These are phyloP conservation scores for Ceratonia siliqua DNA, from an alignment of 306 rosid genomes.

Conservation along the genomic window DNA sequence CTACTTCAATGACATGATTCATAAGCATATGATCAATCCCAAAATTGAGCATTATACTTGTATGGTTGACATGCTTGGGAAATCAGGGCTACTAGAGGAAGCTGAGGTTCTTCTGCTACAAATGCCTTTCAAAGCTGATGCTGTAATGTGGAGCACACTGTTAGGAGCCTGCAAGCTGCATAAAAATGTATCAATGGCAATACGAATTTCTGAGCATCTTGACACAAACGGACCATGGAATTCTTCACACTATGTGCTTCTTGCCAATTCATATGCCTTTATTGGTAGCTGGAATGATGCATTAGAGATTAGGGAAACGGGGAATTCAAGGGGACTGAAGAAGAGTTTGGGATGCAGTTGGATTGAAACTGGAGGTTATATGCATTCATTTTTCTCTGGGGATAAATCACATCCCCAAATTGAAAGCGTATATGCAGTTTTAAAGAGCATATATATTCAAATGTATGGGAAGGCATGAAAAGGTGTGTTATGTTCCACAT, in stretches of 20 bases:
- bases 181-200: neutral
- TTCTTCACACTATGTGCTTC: conserved; percentile 25
- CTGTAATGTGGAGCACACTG: conserved; percentile 40
- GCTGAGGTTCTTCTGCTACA: conserved; percentile 34
- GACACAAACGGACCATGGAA: neutral
- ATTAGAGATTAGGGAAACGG: neutral
- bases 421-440: neutral
- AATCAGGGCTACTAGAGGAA: conserved; percentile 36
- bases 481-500: neutral
- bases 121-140: conserved; percentile 43
- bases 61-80: conserved; percentile 42
- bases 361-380: conserved; percentile 12
- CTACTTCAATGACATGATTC: conserved; percentile 33
- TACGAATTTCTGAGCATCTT: neutral
- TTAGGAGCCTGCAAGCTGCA: conserved; percentile 24
- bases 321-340: neutral
- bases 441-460: neutral
- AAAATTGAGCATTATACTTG: conserved; percentile 48
- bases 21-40: conserved; percentile 31
- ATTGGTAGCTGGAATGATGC: conserved; percentile 7
- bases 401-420: conserved; percentile 15
- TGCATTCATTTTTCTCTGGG: conserved; percentile 20
- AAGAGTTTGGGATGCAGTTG: conserved; percentile 21
- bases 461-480: neutral
- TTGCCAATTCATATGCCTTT: conserved; percentile 12